Base-by-base conservation (phyloP, 1,139 yeast genomes). In the Zygoascus hellenicus region DNA sequence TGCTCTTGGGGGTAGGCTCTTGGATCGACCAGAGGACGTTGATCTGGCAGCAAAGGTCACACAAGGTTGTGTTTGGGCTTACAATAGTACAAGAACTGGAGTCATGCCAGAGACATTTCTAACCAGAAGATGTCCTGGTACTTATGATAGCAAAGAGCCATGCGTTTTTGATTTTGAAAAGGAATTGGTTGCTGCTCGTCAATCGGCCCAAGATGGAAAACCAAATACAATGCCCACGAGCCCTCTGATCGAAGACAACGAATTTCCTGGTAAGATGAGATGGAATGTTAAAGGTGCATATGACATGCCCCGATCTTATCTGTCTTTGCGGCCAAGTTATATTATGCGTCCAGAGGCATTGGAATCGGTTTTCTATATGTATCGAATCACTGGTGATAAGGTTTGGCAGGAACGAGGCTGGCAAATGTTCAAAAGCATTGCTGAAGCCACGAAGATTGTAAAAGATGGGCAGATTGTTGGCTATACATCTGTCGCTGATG, bases 341-440 rank as follows among this genome's bases (percentile, higher is more conserved):
- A 65, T 81, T 45, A 75, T 85, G 53, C 73, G 90, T 42, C 92
- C 95, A 0, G 89, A 83, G 59, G 79, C 88, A 1, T 80, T 85
- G 28, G 94, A 85, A 60, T 80, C 89, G 0, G 73, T 86, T 26
- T 83, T 81, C 63, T 80, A 81, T 64, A 73, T 84, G 71, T 84
- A 81, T 63, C 73, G 92, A 57, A 68, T 83, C 51, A 84, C 92
- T 0, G 92, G 90, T 3, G 89, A 85, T 56, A 65, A 65, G 9
- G 72, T 73, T 59, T 86, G 88, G 78, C 78, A 89, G 57, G 72
- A 77, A 42, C 75, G 77, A 64, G 95, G 92, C 9, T 81, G 83
- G 73, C 77, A 75, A 53, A 76, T 81, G 65, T 78, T 83, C 69
- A 63, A 75, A 54, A 75, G 71, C 46, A 72, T 80, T 48, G 67